phyloP scores from a whole-genome alignment of 75 land plant genomes.

The Larix kaempferi region DNA sequence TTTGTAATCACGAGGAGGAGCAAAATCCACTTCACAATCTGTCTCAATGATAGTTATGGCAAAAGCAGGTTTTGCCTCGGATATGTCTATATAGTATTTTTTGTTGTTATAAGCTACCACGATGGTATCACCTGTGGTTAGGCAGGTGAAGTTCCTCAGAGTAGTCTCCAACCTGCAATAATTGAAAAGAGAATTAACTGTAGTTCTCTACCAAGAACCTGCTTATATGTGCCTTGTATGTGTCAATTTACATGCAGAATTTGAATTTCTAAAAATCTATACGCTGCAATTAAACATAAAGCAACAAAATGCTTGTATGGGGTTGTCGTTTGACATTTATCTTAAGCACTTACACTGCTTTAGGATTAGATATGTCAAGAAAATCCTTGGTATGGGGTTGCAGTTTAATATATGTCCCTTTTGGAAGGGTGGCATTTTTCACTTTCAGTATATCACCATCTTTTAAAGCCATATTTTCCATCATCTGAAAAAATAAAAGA shows the following conservation, averaged over 20 bases:
- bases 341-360: slow-evolving; percentile 74
- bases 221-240: not conserved
- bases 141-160: slow-evolving; percentile 83
- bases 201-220: not conserved
- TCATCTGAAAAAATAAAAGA: slow-evolving; percentile 54
- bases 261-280: not conserved
- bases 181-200: not conserved
- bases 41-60: slow-evolving; percentile 94
- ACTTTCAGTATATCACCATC: slow-evolving; percentile 85
- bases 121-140: slow-evolving; percentile 88
- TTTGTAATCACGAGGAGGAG: slow-evolving; percentile 90
- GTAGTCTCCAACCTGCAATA: slow-evolving; percentile 80
- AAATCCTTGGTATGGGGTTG: slow-evolving; percentile 97
- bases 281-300: not conserved
- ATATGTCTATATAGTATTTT: slow-evolving; percentile 84
- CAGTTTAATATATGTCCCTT: slow-evolving; percentile 90
- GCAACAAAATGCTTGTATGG: not conserved
- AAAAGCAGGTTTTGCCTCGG: slow-evolving; percentile 78
- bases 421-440: slow-evolving; percentile 88
- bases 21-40: slow-evolving; percentile 97
- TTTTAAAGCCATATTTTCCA: slow-evolving; percentile 86
- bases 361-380: slow-evolving; percentile 95
- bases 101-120: slow-evolving; percentile 95
- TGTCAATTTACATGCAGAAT: not conserved
- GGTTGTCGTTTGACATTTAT: not conserved